A percentile compares a stretch with the other conserved stretches of the same genome.
phyloP scores from a whole-genome alignment of 164 flowering plant species.

The Magnolia kwangsiensis region DNA sequence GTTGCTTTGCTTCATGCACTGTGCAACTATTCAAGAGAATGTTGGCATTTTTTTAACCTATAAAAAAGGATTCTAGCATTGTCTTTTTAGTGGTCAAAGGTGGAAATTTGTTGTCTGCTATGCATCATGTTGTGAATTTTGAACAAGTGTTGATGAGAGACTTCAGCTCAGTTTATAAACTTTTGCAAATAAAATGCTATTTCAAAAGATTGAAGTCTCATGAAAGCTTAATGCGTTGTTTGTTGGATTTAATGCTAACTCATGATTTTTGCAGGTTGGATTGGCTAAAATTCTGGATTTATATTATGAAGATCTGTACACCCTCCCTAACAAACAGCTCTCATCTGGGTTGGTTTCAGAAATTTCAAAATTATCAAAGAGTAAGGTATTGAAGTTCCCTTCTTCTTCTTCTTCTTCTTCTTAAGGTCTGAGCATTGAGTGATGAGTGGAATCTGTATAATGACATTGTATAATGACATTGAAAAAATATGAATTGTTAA shows the following conservation, averaged over 20 bases:
- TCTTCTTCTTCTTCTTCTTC: background rate
- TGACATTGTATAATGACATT: background rate
- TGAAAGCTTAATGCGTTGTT: background rate
- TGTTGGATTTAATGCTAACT: background rate
- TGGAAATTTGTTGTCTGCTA: background rate
- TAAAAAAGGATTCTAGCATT: background rate
- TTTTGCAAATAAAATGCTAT: background rate
- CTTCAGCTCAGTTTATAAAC: background rate
- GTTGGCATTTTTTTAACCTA: too few relatives aligned
- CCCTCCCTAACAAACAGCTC: constrained; percentile 61
- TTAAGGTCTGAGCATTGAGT: background rate
- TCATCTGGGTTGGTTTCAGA: constrained; percentile 31
- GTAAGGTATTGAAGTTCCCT: constrained; percentile 47
- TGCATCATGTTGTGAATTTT: background rate
- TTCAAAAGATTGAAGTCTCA: background rate
- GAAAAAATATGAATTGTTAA: background rate
- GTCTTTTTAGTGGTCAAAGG: background rate
- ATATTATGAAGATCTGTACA: constrained; percentile 75
- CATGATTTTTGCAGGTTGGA: constrained; percentile 55
- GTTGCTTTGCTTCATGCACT: too few relatives aligned
- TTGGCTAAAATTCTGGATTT: constrained; percentile 75
- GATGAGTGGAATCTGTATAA: background rate
- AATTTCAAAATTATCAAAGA: constrained; percentile 34
- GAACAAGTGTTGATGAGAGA: background rate
- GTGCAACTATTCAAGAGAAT: too few relatives aligned